Evolutionary conservation across 345 rosid genomes (phyloP).

Genomic region (Murraya koenigii): DNA sequence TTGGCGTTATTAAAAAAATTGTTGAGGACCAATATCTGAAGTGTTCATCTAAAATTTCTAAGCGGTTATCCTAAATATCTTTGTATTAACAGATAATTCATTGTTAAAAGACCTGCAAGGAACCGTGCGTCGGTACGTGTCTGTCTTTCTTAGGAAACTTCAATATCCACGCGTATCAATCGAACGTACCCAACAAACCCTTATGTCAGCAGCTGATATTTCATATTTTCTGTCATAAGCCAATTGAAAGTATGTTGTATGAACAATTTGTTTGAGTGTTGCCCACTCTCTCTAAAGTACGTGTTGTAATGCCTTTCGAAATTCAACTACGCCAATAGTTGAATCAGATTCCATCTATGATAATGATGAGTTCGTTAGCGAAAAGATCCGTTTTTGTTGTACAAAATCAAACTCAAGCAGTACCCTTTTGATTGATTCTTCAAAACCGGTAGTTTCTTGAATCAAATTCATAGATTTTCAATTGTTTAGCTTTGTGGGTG

Average conservation of each 20-base stretch:
- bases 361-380: not conserved
- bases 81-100: too few relatives aligned
- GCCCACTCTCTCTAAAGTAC: not conserved
- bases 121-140: not conserved
- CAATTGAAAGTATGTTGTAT: not conserved
- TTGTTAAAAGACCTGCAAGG: too few relatives aligned
- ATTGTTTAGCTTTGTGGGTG: not conserved
- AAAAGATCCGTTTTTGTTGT: not conserved
- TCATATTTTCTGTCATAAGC: not conserved
- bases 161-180: not conserved
- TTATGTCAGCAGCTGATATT: not conserved
- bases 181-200: not conserved
- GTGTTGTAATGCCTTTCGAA: not conserved
- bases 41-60: too few relatives aligned
- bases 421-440: not conserved
- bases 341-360: not conserved
- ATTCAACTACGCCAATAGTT: not conserved
- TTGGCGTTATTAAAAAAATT: too few relatives aligned
- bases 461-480: not conserved
- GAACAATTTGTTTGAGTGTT: not conserved
- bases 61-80: not conserved
- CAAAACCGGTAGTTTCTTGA: slow-evolving; percentile 16
- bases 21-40: too few relatives aligned
- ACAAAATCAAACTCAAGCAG: not conserved
- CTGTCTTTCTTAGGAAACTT: not conserved